Evolutionary conservation across 2,329 filamentous ascomycete species (phyloP).

Genomic region (Fusarium camptoceras): DNA sequence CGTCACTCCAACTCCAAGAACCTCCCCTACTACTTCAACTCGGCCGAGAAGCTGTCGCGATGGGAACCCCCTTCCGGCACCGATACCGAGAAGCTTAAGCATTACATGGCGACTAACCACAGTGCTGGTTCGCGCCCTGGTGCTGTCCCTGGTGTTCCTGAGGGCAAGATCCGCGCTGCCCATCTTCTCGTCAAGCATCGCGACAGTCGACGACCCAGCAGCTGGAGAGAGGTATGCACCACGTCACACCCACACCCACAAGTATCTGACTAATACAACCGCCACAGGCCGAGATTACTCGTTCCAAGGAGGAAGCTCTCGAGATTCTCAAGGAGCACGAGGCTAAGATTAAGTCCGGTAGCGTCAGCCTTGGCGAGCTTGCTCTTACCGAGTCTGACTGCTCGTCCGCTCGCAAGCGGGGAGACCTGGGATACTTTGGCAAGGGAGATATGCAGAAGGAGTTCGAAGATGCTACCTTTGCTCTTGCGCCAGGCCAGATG

Average conservation of each 20-base stretch:
- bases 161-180: constrained; percentile 91
- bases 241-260: not conserved
- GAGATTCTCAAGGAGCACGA: constrained; percentile 82
- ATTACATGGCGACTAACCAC: constrained; percentile 92
- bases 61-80: constrained; percentile 94
- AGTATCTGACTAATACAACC: constrained; percentile 4
- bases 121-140: constrained; percentile 63
- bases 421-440: constrained; percentile 95
- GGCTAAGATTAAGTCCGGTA: constrained; percentile 77
- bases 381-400: constrained; percentile 93
- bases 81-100: constrained; percentile 91
- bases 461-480: constrained; percentile 96
- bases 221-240: constrained; percentile 80
- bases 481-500: constrained; percentile 86
- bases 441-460: constrained; percentile 98
- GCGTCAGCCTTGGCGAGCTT: constrained; percentile 80
- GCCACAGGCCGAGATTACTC: constrained; percentile 78
- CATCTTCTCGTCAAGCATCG: constrained; percentile 95
- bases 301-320: constrained; percentile 87
- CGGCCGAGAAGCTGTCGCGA: constrained; percentile 84
- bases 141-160: constrained; percentile 58
- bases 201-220: constrained; percentile 87
- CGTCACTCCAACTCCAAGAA: constrained; percentile 98
- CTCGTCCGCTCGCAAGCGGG: constrained; percentile 92
- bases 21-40: constrained; percentile 98